A percentile compares a stretch with the other conserved stretches of the same genome.
These are phyloP conservation scores for Colletotrichum costaricense DNA, from an alignment of 2,329 filamentous ascomycete species.

Conservation along the genomic window DNA sequence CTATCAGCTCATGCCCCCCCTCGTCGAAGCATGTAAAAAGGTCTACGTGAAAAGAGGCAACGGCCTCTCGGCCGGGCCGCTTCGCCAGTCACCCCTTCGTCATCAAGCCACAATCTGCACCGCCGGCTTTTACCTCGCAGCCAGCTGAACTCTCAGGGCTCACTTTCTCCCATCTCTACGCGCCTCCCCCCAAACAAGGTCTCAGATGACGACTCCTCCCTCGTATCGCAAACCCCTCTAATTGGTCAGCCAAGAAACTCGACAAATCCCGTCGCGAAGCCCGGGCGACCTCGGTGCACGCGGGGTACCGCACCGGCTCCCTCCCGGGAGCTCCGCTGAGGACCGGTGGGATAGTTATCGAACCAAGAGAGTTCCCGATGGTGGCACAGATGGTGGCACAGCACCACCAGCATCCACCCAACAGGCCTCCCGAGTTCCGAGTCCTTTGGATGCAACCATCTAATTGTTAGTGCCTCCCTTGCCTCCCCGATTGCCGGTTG, in stretches of 20 bases:
- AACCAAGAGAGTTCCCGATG: not conserved
- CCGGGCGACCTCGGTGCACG: not conserved
- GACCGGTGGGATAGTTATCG: not conserved
- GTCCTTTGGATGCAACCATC: not conserved
- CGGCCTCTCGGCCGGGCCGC: too few species aligned
- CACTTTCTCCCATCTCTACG: too few species aligned
- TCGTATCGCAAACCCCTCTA: not conserved
- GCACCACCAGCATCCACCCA: not conserved
- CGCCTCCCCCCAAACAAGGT: not conserved
- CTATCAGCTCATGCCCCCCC: too few species aligned
- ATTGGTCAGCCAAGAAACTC: not conserved
- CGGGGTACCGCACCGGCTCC: not conserved
- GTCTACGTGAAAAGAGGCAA: too few species aligned
- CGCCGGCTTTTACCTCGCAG: not conserved
- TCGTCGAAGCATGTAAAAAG: too few species aligned
- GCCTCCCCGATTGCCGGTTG: slow-evolving; percentile 5
- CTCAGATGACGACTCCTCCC: slow-evolving; percentile 4
- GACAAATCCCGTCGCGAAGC: not conserved
- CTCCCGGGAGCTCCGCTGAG: not conserved
- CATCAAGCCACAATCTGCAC: not conserved
- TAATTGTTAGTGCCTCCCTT: not conserved
- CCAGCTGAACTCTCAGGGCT: not conserved
- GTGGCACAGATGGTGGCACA: slow-evolving; percentile 23
- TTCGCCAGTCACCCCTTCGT: too few species aligned
- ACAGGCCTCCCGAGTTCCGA: not conserved